These are phyloP conservation scores for Cystofilobasidium ferigula DNA, from an alignment of 768 basidiomycete species.

Conservation along the genomic window DNA sequence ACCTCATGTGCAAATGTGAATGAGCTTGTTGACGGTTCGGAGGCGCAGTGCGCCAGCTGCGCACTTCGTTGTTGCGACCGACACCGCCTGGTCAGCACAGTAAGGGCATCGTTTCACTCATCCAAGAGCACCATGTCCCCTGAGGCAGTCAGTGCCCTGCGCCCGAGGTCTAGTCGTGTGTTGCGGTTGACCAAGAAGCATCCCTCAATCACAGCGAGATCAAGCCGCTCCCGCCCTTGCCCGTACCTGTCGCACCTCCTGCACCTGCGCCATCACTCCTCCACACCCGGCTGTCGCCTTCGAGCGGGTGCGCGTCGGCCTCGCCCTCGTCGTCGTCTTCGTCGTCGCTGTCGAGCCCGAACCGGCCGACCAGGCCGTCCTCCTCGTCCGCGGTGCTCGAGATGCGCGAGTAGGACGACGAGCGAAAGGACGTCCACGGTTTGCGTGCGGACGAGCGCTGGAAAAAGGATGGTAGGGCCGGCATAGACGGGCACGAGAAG, in stretches of 20 bases:
- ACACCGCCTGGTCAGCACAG: too few relatives aligned
- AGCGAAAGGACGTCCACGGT: slow-evolving; percentile 6
- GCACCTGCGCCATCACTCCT: background rate
- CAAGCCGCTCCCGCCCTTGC: background rate
- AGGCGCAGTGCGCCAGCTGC: too few relatives aligned
- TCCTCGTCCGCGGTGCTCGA: slow-evolving; percentile 16
- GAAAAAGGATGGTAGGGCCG: background rate
- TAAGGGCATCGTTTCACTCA: too few relatives aligned
- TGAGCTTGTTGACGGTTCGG: too few relatives aligned
- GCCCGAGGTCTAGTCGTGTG: too few relatives aligned
- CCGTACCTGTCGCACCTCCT: background rate
- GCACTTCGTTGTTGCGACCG: too few relatives aligned
- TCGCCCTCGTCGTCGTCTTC: slow-evolving; percentile 10
- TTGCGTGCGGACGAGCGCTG: background rate
- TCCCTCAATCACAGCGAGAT: background rate
- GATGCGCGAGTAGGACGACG: background rate
- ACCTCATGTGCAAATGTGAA: too few relatives aligned
- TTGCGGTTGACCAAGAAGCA: too few relatives aligned
- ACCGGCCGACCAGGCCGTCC: slow-evolving; percentile 21
- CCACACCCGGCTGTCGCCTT: slow-evolving; percentile 4
- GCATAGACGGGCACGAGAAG: slow-evolving; percentile 8
- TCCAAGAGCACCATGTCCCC: too few relatives aligned
- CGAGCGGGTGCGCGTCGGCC: background rate
- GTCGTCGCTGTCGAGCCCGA: slow-evolving; percentile 22
- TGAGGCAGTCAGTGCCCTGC: too few relatives aligned